These are phyloP conservation scores for Debaryomyces robertsiae DNA, from an alignment of 1,139 yeast genomes.

Conservation along the genomic window DNA sequence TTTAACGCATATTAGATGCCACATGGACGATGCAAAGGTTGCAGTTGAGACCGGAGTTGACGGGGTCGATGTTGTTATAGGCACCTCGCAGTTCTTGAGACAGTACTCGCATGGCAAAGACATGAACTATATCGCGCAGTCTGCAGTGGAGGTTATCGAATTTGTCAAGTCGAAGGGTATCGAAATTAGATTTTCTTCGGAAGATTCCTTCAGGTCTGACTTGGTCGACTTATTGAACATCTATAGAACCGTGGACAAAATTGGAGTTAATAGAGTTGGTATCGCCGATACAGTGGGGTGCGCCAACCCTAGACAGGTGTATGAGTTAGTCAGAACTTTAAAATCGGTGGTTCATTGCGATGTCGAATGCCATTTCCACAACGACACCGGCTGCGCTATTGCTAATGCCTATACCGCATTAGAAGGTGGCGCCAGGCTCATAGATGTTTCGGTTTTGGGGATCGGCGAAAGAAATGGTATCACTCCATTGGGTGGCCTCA, in stretches of 20 bases:
- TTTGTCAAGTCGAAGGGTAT: conserved; percentile 60
- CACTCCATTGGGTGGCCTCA: conserved; percentile 62
- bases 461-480: conserved; percentile 65
- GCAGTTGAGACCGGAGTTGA: conserved; percentile 65
- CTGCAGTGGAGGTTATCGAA: conserved; percentile 58
- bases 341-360: conserved; percentile 58
- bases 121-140: conserved; percentile 54
- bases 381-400: conserved; percentile 64
- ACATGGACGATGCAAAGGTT: conserved; percentile 60
- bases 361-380: conserved; percentile 62
- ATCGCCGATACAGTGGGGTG: conserved; percentile 66
- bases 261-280: conserved; percentile 62
- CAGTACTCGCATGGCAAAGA: conserved; percentile 58
- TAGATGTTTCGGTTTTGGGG: conserved; percentile 60
- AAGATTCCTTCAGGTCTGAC: conserved; percentile 61
- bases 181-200: conserved; percentile 58
- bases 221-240: conserved; percentile 59
- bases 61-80: conserved; percentile 62
- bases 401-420: conserved; percentile 64
- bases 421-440: conserved; percentile 62
- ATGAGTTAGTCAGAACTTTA: conserved; percentile 59
- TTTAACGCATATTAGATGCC: conserved; percentile 60
- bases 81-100: conserved; percentile 57
- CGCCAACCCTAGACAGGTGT: conserved; percentile 63
- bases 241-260: conserved; percentile 58